Evolutionary conservation across 1,139 yeast species (phyloP).

Genomic region (Nakaseomyces bracarensis): DNA sequence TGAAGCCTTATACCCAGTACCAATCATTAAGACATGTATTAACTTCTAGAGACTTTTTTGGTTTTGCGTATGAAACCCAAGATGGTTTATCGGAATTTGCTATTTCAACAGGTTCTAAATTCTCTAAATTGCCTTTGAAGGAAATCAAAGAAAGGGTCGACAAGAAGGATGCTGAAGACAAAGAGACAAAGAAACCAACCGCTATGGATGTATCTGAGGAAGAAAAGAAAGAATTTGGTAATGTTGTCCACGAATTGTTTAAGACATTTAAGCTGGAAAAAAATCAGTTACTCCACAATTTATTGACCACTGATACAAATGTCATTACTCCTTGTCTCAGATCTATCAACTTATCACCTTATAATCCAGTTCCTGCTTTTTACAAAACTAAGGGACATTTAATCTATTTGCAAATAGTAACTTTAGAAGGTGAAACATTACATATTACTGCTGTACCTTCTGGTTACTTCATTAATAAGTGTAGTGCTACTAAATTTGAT

Average conservation of each 20-base stretch:
- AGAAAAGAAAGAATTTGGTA: conserved; percentile 28
- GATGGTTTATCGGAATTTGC: conserved; percentile 31
- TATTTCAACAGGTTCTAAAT: conserved; percentile 27
- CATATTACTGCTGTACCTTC: conserved; percentile 69
- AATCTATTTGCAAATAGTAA: conserved; percentile 62
- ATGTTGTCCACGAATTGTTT: conserved; percentile 25
- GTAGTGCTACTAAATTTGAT: conserved; percentile 61
- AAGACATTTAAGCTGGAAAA: conserved; percentile 12
- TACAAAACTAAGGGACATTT: conserved; percentile 65
- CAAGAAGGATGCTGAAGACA: conserved; percentile 13
- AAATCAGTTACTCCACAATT: conserved; percentile 16
- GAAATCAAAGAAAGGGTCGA: conserved; percentile 19
- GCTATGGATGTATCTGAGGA: conserved; percentile 28
- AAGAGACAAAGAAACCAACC: conserved; percentile 17
- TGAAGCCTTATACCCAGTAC: conserved; percentile 27
- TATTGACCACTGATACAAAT: conserved; percentile 24
- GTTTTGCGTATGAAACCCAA: conserved; percentile 27
- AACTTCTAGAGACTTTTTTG: conserved; percentile 30
- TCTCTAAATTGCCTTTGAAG: conserved; percentile 22
- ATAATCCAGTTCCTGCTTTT: conserved; percentile 76
- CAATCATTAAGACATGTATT: conserved; percentile 29
- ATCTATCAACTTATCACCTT: conserved; percentile 59
- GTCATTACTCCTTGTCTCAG: conserved; percentile 36
- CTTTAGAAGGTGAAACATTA: conserved; percentile 71
- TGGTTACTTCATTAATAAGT: conserved; percentile 73